These are phyloP conservation scores for Lodderomyces oxycetoniae DNA, from an alignment of 1,139 yeast species.

Conservation along the genomic window DNA sequence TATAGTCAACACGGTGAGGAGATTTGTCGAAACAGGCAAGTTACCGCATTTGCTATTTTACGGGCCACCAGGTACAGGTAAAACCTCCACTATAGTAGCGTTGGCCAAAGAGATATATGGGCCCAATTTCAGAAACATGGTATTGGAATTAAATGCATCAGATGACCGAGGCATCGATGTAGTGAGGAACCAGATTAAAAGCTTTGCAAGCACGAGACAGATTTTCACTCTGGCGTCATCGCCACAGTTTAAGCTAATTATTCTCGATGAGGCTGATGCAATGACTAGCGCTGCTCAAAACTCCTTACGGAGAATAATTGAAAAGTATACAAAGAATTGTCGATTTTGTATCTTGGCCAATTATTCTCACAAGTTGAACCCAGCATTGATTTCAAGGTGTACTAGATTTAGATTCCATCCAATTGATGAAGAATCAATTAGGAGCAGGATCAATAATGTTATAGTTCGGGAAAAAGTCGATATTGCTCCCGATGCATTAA, in stretches of 20 bases:
- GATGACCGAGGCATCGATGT: slow-evolving; percentile 88
- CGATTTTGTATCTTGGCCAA: slow-evolving; percentile 95
- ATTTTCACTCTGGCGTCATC: slow-evolving; percentile 49
- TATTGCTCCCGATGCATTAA: slow-evolving; percentile 55
- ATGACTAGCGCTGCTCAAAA: slow-evolving; percentile 96
- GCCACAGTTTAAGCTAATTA: slow-evolving; percentile 78
- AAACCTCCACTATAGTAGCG: slow-evolving; percentile 90
- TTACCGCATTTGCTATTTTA: slow-evolving; percentile 88
- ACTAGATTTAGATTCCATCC: slow-evolving; percentile 94
- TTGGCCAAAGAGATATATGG: slow-evolving; percentile 92
- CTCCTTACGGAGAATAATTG: slow-evolving; percentile 87
- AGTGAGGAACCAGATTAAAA: slow-evolving; percentile 78
- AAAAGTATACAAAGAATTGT: slow-evolving; percentile 90
- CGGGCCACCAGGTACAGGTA: slow-evolving; percentile 99
- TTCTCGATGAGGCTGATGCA: slow-evolving; percentile 97
- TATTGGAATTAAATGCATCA: slow-evolving; percentile 81
- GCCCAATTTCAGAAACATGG: slow-evolving; percentile 77
- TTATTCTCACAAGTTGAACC: slow-evolving; percentile 91
- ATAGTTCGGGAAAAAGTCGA: slow-evolving; percentile 61
- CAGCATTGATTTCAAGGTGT: slow-evolving; percentile 91
- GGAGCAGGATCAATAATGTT: slow-evolving; percentile 62
- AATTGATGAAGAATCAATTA: slow-evolving; percentile 60
- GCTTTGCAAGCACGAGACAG: slow-evolving; percentile 86
- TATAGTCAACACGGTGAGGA: slow-evolving; percentile 74
- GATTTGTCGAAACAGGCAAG: slow-evolving; percentile 76